These are phyloP conservation scores for Podospora comata DNA, from an alignment of 495 filamentous ascomycete species.

Conservation along the genomic window DNA sequence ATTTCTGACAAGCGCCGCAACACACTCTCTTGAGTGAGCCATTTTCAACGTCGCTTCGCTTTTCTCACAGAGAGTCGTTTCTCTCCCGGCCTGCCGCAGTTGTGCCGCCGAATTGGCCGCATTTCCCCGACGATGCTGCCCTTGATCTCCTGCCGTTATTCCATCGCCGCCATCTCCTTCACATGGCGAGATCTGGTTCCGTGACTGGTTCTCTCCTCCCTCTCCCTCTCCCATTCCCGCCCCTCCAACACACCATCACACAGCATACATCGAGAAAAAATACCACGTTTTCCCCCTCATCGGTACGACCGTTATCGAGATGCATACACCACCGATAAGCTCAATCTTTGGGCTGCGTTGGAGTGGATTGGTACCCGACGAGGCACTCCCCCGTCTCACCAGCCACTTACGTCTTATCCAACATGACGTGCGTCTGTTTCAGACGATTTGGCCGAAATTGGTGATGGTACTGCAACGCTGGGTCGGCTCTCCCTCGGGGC, in stretches of 20 bases:
- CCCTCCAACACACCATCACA: background rate
- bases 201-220: slow-evolving; percentile 20
- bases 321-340: slow-evolving; percentile 4
- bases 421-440: background rate
- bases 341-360: background rate
- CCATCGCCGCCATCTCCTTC: slow-evolving; percentile 15
- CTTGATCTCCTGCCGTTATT: slow-evolving; percentile 12
- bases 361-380: slow-evolving; percentile 13
- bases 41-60: background rate
- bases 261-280: background rate
- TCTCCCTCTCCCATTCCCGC: background rate
- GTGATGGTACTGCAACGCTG: background rate
- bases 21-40: background rate
- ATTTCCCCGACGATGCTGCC: slow-evolving; percentile 26
- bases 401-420: slow-evolving; percentile 4
- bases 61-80: slow-evolving; percentile 6
- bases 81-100: slow-evolving; percentile 23
- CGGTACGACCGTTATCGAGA: slow-evolving; percentile 7
- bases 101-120: slow-evolving; percentile 30
- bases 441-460: background rate
- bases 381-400: background rate
- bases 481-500: slow-evolving; percentile 1
- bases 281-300: background rate
- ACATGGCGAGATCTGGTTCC: slow-evolving; percentile 29
- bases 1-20: background rate